A percentile compares a stretch with the other conserved stretches of the same genome.
Evolutionary conservation across 208 protist genomes (phyloP).

Genomic region (Leishmania tropica): DNA sequence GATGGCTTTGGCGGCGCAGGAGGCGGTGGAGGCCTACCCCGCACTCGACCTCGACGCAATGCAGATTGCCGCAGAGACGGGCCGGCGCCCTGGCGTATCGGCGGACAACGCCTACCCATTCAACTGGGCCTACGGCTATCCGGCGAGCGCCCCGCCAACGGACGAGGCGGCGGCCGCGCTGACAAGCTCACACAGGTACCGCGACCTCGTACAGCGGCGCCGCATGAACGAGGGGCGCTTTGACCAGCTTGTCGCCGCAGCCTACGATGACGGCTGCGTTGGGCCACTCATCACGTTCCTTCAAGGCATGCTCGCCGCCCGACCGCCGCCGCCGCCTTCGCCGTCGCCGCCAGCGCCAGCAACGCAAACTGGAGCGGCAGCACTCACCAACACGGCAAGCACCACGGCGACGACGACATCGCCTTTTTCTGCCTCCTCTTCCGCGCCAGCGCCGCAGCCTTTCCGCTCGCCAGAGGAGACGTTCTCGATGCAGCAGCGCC

Average conservation of each 20-base stretch:
- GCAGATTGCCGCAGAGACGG: constrained; percentile 29
- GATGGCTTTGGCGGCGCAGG: constrained; percentile 32
- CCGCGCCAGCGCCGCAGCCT: not conserved
- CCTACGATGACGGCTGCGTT: constrained; percentile 64
- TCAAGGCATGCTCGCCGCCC: constrained; percentile 26
- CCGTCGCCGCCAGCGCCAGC: not conserved
- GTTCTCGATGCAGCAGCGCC: constrained; percentile 23
- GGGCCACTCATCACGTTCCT: constrained; percentile 50
- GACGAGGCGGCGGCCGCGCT: constrained; percentile 17
- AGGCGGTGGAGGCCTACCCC: constrained; percentile 26
- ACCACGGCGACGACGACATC: not conserved
- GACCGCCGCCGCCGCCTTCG: constrained; percentile 3
- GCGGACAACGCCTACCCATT: constrained; percentile 31
- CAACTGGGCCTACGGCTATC: constrained; percentile 36
- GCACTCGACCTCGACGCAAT: constrained; percentile 22
- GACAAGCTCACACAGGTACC: not conserved
- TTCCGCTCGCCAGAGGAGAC: constrained; percentile 6
- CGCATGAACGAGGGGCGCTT: constrained; percentile 33
- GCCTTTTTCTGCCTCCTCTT: not conserved
- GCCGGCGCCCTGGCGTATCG: constrained; percentile 19
- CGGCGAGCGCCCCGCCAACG: constrained; percentile 23
- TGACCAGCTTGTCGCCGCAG: constrained; percentile 43
- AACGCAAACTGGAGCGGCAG: not conserved
- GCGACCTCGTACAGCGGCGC: constrained; percentile 30
- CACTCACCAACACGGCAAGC: not conserved